A percentile compares a stretch with the other conserved stretches of the same genome.
Evolutionary conservation across 176 grass and related monocot genomes (phyloP).

Genomic region (Poa annua): DNA sequence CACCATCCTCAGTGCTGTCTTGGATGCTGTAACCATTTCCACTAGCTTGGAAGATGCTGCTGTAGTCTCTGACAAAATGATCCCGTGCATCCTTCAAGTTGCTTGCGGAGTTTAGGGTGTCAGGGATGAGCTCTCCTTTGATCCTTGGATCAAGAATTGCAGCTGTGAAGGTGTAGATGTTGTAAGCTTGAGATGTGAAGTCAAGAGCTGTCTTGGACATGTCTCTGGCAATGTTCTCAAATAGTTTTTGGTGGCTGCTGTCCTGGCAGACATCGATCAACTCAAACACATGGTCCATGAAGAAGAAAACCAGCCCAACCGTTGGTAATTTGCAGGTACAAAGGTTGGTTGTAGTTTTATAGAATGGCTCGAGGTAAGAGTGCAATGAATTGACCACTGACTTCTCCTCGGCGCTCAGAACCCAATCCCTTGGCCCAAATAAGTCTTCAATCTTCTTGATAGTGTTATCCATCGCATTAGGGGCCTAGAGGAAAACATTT

Average conservation of each 20-base stretch:
- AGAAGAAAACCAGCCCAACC: conserved; percentile 89
- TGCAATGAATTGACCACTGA: conserved; percentile 67
- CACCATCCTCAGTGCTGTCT: conserved; percentile 49
- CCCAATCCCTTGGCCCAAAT: conserved; percentile 55
- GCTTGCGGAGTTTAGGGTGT: conserved; percentile 65
- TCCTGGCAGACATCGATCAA: conserved; percentile 62
- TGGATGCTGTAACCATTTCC: conserved; percentile 54
- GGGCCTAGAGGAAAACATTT: conserved; percentile 52
- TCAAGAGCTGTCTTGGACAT: conserved; percentile 63
- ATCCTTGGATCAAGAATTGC: conserved; percentile 94
- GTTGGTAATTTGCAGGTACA: conserved; percentile 82
- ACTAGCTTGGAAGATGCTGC: conserved; percentile 54
- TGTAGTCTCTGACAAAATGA: conserved; percentile 85
- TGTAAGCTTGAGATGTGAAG: conserved; percentile 73
- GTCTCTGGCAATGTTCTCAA: conserved; percentile 73
- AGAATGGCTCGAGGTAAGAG: conserved; percentile 81
- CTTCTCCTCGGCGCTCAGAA: conserved; percentile 62
- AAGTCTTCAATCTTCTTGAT: conserved; percentile 86
- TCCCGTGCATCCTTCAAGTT: conserved; percentile 79
- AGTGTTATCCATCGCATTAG: conserved; percentile 79
- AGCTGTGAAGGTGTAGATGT: conserved; percentile 75
- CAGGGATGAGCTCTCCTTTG: conserved; percentile 86
- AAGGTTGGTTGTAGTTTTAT: conserved; percentile 91
- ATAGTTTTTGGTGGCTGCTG: conserved; percentile 68
- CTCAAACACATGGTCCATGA: conserved; percentile 90